Conservation (phyloP, 306 rosid genomes). For the Prunus dulcis region DNA sequence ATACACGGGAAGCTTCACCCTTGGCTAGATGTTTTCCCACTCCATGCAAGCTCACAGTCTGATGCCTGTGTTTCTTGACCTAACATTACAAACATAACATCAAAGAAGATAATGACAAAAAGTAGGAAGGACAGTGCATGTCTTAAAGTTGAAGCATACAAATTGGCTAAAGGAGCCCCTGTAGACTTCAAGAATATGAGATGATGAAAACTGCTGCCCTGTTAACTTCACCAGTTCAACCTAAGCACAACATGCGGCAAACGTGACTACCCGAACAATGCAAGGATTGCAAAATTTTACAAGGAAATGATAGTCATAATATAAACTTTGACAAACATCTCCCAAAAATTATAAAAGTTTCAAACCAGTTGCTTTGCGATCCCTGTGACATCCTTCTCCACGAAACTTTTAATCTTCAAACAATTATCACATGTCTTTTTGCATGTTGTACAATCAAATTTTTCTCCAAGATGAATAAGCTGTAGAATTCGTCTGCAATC, state of each 20-base stretch:
- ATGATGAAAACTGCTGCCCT: slow-evolving; percentile 78
- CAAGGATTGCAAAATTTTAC: slow-evolving; percentile 1
- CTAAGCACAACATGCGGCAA: slow-evolving; percentile 43
- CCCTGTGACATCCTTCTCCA: slow-evolving; percentile 86
- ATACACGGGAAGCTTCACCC: slow-evolving; percentile 90
- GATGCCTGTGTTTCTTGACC: slow-evolving; percentile 89
- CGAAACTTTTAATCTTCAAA: slow-evolving; percentile 54
- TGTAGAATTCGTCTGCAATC: slow-evolving; percentile 90
- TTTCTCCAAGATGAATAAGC: slow-evolving; percentile 92
- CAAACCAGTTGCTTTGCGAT: slow-evolving; percentile 87
- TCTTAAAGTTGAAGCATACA: slow-evolving; percentile 43
- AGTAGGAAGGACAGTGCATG: slow-evolving; percentile 14
- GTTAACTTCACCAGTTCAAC: slow-evolving; percentile 74
- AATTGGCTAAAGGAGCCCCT: slow-evolving; percentile 88
- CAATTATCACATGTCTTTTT: slow-evolving; percentile 96
- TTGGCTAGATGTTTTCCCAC: slow-evolving; percentile 85
- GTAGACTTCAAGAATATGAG: slow-evolving; percentile 87
- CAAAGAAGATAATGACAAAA: slow-evolving; percentile 13
- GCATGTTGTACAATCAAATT: slow-evolving; percentile 77
- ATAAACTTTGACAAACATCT: slow-evolving; percentile 7
- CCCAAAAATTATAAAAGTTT: slow-evolving; percentile 1
- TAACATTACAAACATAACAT: slow-evolving; percentile 30
- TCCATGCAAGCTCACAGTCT: slow-evolving; percentile 67
- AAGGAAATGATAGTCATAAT: slow-evolving; percentile 16
- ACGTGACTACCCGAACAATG: slow-evolving; percentile 17